Base-by-base conservation (phyloP, 1,284 basidiomycete genomes). In the Heimioporus punctisporus region DNA sequence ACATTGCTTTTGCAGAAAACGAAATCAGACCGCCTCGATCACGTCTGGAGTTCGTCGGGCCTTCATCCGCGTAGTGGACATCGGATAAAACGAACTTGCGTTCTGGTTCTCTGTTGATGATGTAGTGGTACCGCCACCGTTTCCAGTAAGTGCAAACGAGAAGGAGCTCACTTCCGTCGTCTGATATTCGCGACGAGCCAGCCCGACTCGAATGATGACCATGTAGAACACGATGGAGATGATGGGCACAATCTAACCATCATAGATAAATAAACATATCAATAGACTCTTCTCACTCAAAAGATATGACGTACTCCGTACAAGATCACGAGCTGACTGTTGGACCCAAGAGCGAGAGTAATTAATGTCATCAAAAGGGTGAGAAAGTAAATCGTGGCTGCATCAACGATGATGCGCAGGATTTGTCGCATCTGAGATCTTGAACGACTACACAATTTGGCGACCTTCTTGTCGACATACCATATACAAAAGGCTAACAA, bases 111-210 rank as follows among this genome's bases (percentile, higher is more conserved):
- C n/a, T n/a, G n/a, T n/a, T n/a, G n/a, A n/a, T n/a, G n/a, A n/a
- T n/a, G n/a, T n/a, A n/a, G n/a, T n/a, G n/a, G n/a, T n/a, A n/a
- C n/a, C n/a, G n/a, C n/a, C n/a, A 34, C 31, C 31, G 19, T 19
- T 15, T 34, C 19, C 31, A 19, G 14, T 34, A 5, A 34, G 6
- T 12, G 31, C 14, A 34, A 34, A 15, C 19, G 14, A 15, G 5
- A 34, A 19, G 4, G 31, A 34, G 14, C 14, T 4, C 14, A 34
- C 19, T 5, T 34, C 31, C 31, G 19, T 34, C 14, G 31, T 15
- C 9, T 82, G 82, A 56, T 40, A n/a, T n/a, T 19, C 39, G 19
- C 39, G 39, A 40, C 19, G 10, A 40, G 11, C 39, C 39, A 42
- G 15, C 23, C 14, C 31, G 46, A 34, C 21, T 6, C 26, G n/a